Evolutionary conservation across 1,284 basidiomycete species (phyloP), one percentile per base, ranked within the genome.

Genomic region (Psilocybe mexicana): DNA sequence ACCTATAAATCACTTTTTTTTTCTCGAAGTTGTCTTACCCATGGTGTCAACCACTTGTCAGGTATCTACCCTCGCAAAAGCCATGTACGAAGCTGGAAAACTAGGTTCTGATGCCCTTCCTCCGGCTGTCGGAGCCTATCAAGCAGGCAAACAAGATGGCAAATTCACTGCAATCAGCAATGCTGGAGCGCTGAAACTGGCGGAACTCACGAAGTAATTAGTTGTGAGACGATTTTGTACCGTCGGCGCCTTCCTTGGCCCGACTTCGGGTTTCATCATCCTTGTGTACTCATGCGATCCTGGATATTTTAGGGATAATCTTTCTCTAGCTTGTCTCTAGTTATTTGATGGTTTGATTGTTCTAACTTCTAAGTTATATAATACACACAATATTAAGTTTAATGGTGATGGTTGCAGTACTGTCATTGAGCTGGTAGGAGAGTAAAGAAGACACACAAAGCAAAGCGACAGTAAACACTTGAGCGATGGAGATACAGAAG

Each of bases 141-240:
- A 74, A 57, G 73, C 57, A 43, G 72, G 68, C 7, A 67, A 65
- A n/a, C 73, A 69, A 1, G 73, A 67, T 12, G 66, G 66, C 2
- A 65, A 66, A 42, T 83, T 78, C 63, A 83, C 81, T 0, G 49
- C 77, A 14, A 76, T 85, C 45, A 62, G 61, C 11, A 84, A 84
- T 61, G 53, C 68, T 24, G 81, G 78, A 49, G 74, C 79, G 11
- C 47, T 80, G 36, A 73, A 67, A 28, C 67, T 85, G 50, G 75
- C 78, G 5, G 68, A 72, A 42, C 53, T 57, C 8, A 61, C 64
- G 14, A 56, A 64, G 6, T 68, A 64, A 55, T 26, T 36, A 28
- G 7, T 7, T 6, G 8, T 6, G 8, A 33, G 30, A 33, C 30
- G 30, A 33, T 33, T 18, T 10, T 18, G 43, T 44, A 26, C 2